Percentiles rank a stretch among this genome's conserved stretches.
Evolutionary conservation across 139 green algal species (phyloP).

Genomic region (Tetradesmus obliquus): DNA sequence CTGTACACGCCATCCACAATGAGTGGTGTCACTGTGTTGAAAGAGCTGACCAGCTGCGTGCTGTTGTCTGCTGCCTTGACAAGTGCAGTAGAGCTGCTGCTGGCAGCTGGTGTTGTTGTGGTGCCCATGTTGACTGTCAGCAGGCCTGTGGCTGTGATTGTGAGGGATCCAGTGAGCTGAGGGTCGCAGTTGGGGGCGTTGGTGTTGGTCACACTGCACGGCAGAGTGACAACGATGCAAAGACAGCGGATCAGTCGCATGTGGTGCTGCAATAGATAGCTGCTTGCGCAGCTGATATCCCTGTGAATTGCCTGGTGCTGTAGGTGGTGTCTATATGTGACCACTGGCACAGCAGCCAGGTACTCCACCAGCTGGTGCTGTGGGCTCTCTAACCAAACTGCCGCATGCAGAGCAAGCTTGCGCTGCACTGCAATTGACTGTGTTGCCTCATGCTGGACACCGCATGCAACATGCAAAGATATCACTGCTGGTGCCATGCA

Average conservation of each 20-base stretch:
- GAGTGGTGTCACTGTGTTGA: background rate
- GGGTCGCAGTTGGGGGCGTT: conserved; percentile 7
- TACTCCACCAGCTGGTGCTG: background rate
- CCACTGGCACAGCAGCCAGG: no score
- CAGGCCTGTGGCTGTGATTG: background rate
- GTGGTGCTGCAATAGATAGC: no score
- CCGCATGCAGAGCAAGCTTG: no score
- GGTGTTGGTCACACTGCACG: background rate
- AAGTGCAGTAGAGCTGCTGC: background rate
- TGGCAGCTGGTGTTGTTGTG: background rate
- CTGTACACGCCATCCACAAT: conserved; percentile 15
- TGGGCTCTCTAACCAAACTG: background rate
- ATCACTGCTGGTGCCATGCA: no score
- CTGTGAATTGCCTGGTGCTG: no score
- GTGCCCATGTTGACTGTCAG: background rate
- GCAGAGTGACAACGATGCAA: no score
- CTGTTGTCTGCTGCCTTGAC: background rate
- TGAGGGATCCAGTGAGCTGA: background rate
- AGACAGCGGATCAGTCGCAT: no score
- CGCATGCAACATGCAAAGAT: no score
- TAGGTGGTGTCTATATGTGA: no score
- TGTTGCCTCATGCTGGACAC: no score
- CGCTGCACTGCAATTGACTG: no score
- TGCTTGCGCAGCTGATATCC: no score
- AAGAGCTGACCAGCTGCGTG: background rate